Evolutionary conservation across 148 eudicot species (phyloP).

Genomic region (Gaultheria prostrata): DNA sequence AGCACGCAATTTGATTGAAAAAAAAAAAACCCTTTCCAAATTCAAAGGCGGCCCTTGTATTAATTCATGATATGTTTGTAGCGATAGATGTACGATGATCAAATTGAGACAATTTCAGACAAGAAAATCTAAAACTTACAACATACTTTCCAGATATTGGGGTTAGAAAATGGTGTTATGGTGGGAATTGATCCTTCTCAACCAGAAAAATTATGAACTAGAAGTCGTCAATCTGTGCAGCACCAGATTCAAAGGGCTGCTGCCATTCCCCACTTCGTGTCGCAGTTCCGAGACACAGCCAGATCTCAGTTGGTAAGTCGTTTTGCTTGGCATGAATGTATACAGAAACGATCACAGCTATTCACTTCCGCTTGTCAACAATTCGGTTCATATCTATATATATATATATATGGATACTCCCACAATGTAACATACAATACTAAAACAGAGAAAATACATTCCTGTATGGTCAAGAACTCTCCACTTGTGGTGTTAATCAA

Average conservation of each 20-base stretch:
- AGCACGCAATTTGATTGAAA: not conserved
- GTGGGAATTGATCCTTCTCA: not conserved
- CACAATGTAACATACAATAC: not conserved
- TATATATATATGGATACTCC: not conserved
- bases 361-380: not conserved
- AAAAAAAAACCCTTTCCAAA: not conserved
- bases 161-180: not conserved
- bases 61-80: not conserved
- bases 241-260: not conserved
- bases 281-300: not conserved
- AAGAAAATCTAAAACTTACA: not conserved
- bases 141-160: constrained; percentile 3
- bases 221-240: not conserved
- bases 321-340: not conserved
- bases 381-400: not conserved
- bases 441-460: not conserved
- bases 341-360: not conserved
- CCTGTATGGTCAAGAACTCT: constrained; percentile 18
- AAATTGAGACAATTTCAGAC: not conserved
- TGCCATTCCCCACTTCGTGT: not conserved
- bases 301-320: not conserved
- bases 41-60: not conserved
- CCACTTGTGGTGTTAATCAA: not conserved
- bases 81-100: not conserved
- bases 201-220: not conserved